Evolutionary conservation across 805 yeast species (phyloP).

Genomic region (Yarrowia osloensis): DNA sequence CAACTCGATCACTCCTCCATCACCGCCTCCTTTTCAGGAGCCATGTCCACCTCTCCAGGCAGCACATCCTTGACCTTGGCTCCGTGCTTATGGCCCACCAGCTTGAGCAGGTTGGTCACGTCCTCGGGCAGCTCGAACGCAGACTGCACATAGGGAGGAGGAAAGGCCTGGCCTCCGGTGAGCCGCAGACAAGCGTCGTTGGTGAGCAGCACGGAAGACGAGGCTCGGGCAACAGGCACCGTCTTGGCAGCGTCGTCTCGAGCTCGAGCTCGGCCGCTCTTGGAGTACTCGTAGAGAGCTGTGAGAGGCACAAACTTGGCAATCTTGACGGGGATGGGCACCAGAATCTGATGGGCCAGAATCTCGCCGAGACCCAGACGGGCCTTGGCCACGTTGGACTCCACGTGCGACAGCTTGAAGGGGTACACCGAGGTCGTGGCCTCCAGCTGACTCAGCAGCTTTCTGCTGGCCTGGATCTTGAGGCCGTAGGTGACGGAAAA

Average conservation of each 20-base stretch:
- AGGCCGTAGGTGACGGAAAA: slow-evolving; percentile 78
- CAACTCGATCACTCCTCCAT: neutral
- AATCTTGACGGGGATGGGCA: slow-evolving; percentile 68
- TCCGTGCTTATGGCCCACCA: slow-evolving; percentile 39
- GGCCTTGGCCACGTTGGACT: slow-evolving; percentile 59
- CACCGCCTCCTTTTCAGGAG: neutral
- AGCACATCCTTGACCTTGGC: slow-evolving; percentile 42
- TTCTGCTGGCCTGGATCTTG: slow-evolving; percentile 73
- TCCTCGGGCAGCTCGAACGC: slow-evolving; percentile 60
- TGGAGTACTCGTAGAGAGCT: slow-evolving; percentile 61
- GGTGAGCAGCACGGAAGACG: slow-evolving; percentile 69
- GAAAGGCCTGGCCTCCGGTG: slow-evolving; percentile 74
- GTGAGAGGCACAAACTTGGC: slow-evolving; percentile 75
- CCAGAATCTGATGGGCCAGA: slow-evolving; percentile 74
- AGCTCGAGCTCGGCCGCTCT: slow-evolving; percentile 49
- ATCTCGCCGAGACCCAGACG: slow-evolving; percentile 81
- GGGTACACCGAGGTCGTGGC: slow-evolving; percentile 82
- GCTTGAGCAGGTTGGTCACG: slow-evolving; percentile 39
- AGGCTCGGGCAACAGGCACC: slow-evolving; percentile 69
- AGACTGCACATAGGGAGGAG: slow-evolving; percentile 89
- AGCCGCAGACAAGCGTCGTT: slow-evolving; percentile 67
- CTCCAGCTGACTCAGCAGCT: slow-evolving; percentile 69
- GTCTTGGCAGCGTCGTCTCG: slow-evolving; percentile 52
- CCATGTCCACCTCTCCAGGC: slow-evolving; percentile 33
- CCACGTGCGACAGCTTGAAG: slow-evolving; percentile 76